These are phyloP conservation scores for Sporisorium exsertum DNA, from an alignment of 1,284 basidiomycete genomes.

Conservation along the genomic window DNA sequence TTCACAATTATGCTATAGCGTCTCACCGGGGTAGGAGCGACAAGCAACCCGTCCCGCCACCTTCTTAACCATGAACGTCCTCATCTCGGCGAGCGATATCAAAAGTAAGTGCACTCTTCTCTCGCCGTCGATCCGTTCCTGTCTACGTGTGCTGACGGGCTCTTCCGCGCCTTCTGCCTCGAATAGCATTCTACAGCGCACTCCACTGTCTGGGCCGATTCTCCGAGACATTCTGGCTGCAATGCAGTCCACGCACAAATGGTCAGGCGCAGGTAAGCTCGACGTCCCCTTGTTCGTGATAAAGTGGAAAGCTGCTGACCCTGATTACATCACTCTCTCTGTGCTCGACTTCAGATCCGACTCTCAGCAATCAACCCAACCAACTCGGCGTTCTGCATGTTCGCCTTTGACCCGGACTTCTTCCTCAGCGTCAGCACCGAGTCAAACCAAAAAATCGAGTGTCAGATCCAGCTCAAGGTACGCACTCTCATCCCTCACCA, in stretches of 20 bases:
- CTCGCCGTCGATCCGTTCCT: background rate
- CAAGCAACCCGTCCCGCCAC: background rate
- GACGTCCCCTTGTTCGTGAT: background rate
- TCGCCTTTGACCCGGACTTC: slow-evolving; percentile 53
- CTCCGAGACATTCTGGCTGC: slow-evolving; percentile 52
- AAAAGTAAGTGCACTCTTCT: slow-evolving; percentile 14
- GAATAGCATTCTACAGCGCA: slow-evolving; percentile 29
- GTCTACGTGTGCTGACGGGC: background rate
- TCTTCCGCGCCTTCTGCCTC: background rate
- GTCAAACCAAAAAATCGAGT: slow-evolving; percentile 38
- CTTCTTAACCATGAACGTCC: slow-evolving; percentile 32
- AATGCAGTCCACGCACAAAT: slow-evolving; percentile 18
- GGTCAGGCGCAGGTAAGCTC: slow-evolving; percentile 9
- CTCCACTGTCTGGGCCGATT: slow-evolving; percentile 40
- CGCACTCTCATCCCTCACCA: background rate
- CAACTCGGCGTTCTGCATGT: slow-evolving; percentile 62
- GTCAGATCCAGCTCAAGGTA: slow-evolving; percentile 52
- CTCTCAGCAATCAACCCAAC: slow-evolving; percentile 60
- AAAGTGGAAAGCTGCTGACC: background rate
- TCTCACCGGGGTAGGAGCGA: background rate
- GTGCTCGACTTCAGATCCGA: slow-evolving; percentile 29
- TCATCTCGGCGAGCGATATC: slow-evolving; percentile 48
- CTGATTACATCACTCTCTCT: background rate
- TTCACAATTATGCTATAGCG: background rate
- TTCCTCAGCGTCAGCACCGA: slow-evolving; percentile 39